Base-by-base conservation (phyloP, 768 basidiomycete species). In the Hypholoma fasciculare region DNA sequence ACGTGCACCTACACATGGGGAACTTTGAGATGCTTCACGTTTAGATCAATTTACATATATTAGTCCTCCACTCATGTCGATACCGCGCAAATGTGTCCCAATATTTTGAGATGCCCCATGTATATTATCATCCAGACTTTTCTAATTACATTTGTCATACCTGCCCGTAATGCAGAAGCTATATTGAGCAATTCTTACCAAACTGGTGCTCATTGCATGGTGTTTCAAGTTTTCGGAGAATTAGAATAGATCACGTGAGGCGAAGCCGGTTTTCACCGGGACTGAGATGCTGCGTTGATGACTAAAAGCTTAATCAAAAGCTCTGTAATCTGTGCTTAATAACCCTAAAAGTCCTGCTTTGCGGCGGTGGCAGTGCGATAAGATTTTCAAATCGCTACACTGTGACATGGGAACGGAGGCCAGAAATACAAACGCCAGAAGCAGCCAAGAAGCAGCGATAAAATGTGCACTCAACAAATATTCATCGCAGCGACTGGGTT, bases 241-340 rank as follows among this genome's bases (percentile, higher is more conserved):
- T 58, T 19, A 16, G 53, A 58, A 58, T 58, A 58, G 52, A 58
- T 58, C 57, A 58, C 44, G 43, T 58, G 57, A 58, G 23, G 44
- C 52, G 46, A 43, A 59, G 58, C 48, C 49, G 52, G 52, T 59
- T 59, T 59, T 59, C 58, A 59, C 52, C 27, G 58, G 58, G 58
- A 17, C 3, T 30, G 27, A 30, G n/a, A n/a, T n/a, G n/a, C n/a
- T n/a, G n/a, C n/a, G n/a, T n/a, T n/a, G n/a, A n/a, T n/a, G n/a
- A n/a, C n/a, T n/a, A n/a, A n/a, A n/a, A n/a, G n/a, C n/a, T n/a
- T n/a, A n/a, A n/a, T n/a, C n/a, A n/a, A n/a, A n/a, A n/a, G n/a
- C n/a, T n/a, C n/a, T n/a, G n/a, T n/a, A n/a, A n/a, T n/a, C n/a
- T n/a, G n/a, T n/a, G n/a, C n/a, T n/a, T n/a, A n/a, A n/a, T n/a